phyloP scores from a whole-genome alignment of 2,329 filamentous ascomycete species.

The Cladorrhinum sp. region DNA sequence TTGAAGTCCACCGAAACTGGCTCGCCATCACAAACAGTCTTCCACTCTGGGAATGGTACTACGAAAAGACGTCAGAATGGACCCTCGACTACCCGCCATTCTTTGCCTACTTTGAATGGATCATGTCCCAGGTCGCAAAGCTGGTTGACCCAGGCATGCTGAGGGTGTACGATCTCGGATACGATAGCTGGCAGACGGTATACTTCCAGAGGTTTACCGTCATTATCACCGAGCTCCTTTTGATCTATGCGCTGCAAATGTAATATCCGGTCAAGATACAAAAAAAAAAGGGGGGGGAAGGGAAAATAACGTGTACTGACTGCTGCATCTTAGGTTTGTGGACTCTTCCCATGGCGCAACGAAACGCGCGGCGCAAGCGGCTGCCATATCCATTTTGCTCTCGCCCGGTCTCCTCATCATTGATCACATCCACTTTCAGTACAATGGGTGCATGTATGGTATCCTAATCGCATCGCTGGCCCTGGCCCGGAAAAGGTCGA shows the following conservation, averaged over 20 bases:
- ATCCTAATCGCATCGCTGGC: slow-evolving; percentile 83
- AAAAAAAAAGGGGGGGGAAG: too few species aligned
- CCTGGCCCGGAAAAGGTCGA: slow-evolving; percentile 70
- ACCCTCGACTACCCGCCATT: slow-evolving; percentile 98
- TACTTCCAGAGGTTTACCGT: slow-evolving; percentile 93
- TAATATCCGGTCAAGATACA: slow-evolving; percentile 35
- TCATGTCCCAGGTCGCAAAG: slow-evolving; percentile 75
- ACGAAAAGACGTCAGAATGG: slow-evolving; percentile 98
- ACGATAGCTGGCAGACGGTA: slow-evolving; percentile 89
- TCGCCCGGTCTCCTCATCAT: slow-evolving; percentile 95
- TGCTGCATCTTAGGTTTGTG: slow-evolving; percentile 58
- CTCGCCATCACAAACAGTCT: slow-evolving; percentile 91
- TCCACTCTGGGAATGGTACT: slow-evolving; percentile 88
- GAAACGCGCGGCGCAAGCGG: slow-evolving; percentile 78
- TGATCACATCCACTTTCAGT: slow-evolving; percentile 98
- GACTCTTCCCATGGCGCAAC: slow-evolving; percentile 62
- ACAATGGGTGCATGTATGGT: slow-evolving; percentile 96
- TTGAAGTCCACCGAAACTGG: slow-evolving; percentile 99
- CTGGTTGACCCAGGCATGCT: slow-evolving; percentile 81
- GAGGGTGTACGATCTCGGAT: slow-evolving; percentile 72
- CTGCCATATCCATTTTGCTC: slow-evolving; percentile 82
- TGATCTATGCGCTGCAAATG: slow-evolving; percentile 78
- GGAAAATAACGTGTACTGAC: too few species aligned
- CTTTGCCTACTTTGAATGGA: slow-evolving; percentile 96
- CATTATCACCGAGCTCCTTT: slow-evolving; percentile 76